Evolutionary conservation across 768 basidiomycete species (phyloP), one percentile per base, ranked within the genome.

Genomic region (Pleurotus cornucopiae): DNA sequence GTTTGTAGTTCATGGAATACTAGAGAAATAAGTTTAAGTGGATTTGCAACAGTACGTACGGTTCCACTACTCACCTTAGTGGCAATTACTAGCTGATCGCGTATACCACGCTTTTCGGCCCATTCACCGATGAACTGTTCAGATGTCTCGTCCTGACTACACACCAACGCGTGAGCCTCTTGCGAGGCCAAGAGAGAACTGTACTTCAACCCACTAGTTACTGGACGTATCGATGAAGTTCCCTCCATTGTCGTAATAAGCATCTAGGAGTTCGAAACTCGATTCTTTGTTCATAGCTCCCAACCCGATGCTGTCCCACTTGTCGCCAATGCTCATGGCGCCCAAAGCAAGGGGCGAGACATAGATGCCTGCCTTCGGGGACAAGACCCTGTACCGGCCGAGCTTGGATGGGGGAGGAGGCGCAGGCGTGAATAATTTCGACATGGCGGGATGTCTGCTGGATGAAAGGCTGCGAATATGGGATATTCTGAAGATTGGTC

Each of bases 281-380:
- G 60, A 49, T 46, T 75, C 70, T 61, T 75, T 73, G 57, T 65
- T 57, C 69, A 76, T 73, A 3, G 54, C 49, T 2, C 75, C 74
- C 57, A 73, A 59, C 6, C 49, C 55, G 6, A 57, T 40, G 1
- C 48, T 37, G 0, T 59, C 62, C 78, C 77, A 79, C 49, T 74
- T 69, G 58, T 78, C 72, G 5, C 79, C 77, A 34, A 80, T 73
- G 64, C 68, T 77, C 77, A 77, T 76, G 3, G 71, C 79, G 2
- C 80, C 79, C 23, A 82, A 73, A 26, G 69, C 67, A 16, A 81
- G 62, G 0, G 80, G 78, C 2, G 80, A 82, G 13, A 81, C 80
- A 44, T 72, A 73, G 23, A 81, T 65, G 6, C 76, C 76, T 1
- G 79, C 75, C 7, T 59, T 43, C 5, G 75, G 71, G 0, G 74